Base-by-base conservation (phyloP, 768 basidiomycete genomes). In the Lentinus brumalis region DNA sequence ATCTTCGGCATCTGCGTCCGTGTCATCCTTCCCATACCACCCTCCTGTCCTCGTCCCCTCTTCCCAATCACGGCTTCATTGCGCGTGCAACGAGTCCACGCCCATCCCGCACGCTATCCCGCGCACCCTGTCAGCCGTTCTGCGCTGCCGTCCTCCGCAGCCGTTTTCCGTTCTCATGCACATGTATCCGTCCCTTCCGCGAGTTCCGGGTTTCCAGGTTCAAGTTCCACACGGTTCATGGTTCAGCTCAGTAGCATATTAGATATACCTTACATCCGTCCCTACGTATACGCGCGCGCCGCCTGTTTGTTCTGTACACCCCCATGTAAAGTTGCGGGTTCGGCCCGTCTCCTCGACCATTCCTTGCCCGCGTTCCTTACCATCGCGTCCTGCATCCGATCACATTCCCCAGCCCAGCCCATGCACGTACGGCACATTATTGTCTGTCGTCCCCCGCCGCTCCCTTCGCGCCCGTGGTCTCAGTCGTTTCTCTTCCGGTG, bases 201-300 rank as follows among this genome's bases (percentile, higher is more conserved):
- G 6, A 16, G 21, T 16, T 51, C 26, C 21, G 21, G 26, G 18
- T 49, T 21, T 26, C 46, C 2, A 26, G 21, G 18, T 31, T 50
- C 49, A 30, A 35, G 21, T 29, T 31, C 18, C 31, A 30, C 32
- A 31, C 15, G 26, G 5, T 29, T 8, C 30, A 18, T 31, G 7
- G 31, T 54, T 31, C 38, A 38, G 50, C 56, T 55, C 56, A 61
- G 55, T 49, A 51, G 49, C 60, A 61, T 54, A 50, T 56, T 61
- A 61, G 60, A 61, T 50, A 29, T 61, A 61, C 60, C 31, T 50
- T 61, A 61, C 49, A 46, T 44, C 57, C 53, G 58, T 61, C 40
- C 50, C 38, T 40, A 57, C 60, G 51, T 44, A 50, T 53, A 53
- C 11, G 35, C 35, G 35, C 35, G 35, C 35, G 35, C 35, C 7